Evolutionary conservation across 441 rosid genomes (phyloP).

Genomic region (Aquilaria agallochum): DNA sequence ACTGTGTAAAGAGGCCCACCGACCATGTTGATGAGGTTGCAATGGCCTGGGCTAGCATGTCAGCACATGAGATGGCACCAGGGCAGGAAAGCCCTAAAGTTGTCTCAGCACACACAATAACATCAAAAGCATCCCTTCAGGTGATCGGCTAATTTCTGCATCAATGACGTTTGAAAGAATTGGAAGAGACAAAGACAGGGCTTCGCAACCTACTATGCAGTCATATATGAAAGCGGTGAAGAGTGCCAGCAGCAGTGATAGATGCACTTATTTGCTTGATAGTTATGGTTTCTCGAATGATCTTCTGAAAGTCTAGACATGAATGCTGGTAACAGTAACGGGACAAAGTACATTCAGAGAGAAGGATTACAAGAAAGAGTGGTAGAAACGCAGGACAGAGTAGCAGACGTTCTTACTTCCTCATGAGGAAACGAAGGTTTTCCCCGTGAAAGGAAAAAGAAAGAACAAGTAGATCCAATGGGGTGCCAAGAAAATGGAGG

Average conservation of each 20-base stretch:
- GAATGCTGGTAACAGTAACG: constrained; percentile 38
- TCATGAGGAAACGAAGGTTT: background rate
- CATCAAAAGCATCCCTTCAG: constrained; percentile 53
- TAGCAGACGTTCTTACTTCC: constrained; percentile 2
- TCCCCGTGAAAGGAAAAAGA: background rate
- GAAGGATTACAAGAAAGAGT: constrained; percentile 14
- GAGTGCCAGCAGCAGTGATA: constrained; percentile 53
- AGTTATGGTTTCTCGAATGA: constrained; percentile 28
- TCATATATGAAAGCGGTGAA: constrained; percentile 55
- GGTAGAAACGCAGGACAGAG: background rate
- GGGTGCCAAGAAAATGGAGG: background rate
- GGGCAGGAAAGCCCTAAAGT: constrained; percentile 53
- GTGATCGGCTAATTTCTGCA: constrained; percentile 44
- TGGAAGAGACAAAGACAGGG: constrained; percentile 42
- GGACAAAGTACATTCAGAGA: constrained; percentile 16
- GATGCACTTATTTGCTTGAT: constrained; percentile 32
- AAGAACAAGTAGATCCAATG: background rate
- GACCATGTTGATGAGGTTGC: constrained; percentile 48
- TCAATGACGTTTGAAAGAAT: constrained; percentile 49
- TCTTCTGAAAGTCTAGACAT: constrained; percentile 40
- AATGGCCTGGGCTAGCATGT: constrained; percentile 49
- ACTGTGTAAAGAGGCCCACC: constrained; percentile 51
- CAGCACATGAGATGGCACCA: constrained; percentile 38
- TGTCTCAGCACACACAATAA: constrained; percentile 37
- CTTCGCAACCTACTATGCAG: constrained; percentile 57